Evolutionary conservation across 2,329 filamentous ascomycete species (phyloP).

Genomic region (Fusarium illudens): DNA sequence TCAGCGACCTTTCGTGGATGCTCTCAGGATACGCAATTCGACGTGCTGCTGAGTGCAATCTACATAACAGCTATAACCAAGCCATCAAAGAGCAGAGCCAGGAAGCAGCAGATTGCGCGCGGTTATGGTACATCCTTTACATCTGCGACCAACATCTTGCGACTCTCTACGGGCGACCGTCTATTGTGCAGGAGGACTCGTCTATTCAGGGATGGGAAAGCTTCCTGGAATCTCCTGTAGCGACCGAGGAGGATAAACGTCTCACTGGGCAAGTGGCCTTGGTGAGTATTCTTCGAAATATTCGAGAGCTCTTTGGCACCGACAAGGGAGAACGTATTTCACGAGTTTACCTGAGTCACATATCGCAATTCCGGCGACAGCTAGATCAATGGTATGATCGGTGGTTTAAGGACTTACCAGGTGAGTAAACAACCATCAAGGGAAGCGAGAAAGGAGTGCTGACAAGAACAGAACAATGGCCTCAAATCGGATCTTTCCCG

Average conservation of each 20-base stretch:
- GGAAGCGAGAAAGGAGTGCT: neutral
- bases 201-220: conserved; percentile 66
- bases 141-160: conserved; percentile 70
- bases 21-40: conserved; percentile 64
- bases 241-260: conserved; percentile 63
- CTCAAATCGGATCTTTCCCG: conserved; percentile 51
- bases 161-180: conserved; percentile 67
- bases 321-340: conserved; percentile 63
- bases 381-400: conserved; percentile 51
- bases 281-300: conserved; percentile 64
- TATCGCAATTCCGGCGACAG: conserved; percentile 46
- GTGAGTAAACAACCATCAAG: conserved; percentile 23
- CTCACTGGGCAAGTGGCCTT: conserved; percentile 68
- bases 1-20: conserved; percentile 70
- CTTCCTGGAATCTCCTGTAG: conserved; percentile 60
- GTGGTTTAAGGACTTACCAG: conserved; percentile 48
- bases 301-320: conserved; percentile 64
- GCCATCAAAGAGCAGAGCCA: conserved; percentile 50
- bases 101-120: conserved; percentile 61
- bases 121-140: conserved; percentile 69
- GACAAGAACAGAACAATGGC: conserved; percentile 48
- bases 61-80: conserved; percentile 54
- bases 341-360: conserved; percentile 61
- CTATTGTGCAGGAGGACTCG: conserved; percentile 65
- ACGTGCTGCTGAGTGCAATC: conserved; percentile 57